Evolutionary conservation across 208 protist genomes (phyloP).

Genomic region (Vickermania spadyakhi): DNA sequence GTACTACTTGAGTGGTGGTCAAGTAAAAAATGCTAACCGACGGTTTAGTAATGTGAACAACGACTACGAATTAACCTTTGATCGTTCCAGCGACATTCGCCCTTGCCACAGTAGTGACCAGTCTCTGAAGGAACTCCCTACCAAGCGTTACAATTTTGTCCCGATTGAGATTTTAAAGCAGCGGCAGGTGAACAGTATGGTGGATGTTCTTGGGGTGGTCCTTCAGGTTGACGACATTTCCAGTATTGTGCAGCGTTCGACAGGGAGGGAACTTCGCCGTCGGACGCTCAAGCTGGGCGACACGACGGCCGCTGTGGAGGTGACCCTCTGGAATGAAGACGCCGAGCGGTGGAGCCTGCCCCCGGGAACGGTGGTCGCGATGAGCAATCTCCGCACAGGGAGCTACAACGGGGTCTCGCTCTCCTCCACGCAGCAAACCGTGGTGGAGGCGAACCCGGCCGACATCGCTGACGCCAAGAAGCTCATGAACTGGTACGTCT

Average conservation of each 20-base stretch:
- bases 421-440: conserved; percentile 71
- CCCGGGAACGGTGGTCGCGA: conserved; percentile 64
- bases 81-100: conserved; percentile 69
- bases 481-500: conserved; percentile 75
- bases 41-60: conserved; percentile 90
- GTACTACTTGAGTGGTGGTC: conserved; percentile 87
- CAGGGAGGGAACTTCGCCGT: conserved; percentile 72
- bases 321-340: conserved; percentile 87
- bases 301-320: conserved; percentile 65
- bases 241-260: conserved; percentile 75
- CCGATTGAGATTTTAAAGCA: conserved; percentile 81
- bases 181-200: conserved; percentile 74
- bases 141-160: conserved; percentile 85
- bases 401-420: conserved; percentile 83
- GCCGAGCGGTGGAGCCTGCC: conserved; percentile 55
- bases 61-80: conserved; percentile 90
- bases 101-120: conserved; percentile 46
- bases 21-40: conserved; percentile 89
- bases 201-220: conserved; percentile 81
- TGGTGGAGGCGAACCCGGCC: conserved; percentile 69
- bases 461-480: conserved; percentile 80
- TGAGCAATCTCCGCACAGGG: conserved; percentile 78
- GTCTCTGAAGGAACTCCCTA: conserved; percentile 35
- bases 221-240: conserved; percentile 54
- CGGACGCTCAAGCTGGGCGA: conserved; percentile 77